phyloP scores from a whole-genome alignment of 176 grass and related monocot genomes.

The Oryza glaberrima region DNA sequence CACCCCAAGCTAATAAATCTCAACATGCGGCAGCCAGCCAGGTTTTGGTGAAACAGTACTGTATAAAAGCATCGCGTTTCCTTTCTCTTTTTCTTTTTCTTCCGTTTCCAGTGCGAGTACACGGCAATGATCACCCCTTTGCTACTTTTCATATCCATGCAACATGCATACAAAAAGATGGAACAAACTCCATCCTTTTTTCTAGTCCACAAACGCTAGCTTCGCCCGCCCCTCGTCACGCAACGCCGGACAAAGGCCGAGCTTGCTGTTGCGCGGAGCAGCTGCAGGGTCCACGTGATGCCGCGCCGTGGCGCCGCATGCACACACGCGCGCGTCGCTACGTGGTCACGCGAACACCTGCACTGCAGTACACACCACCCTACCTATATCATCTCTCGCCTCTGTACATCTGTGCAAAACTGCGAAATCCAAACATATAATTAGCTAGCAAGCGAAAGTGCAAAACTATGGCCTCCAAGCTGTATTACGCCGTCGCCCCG shows the following conservation, averaged over 20 bases:
- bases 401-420: neutral
- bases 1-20: too few relatives aligned
- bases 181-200: neutral
- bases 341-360: neutral
- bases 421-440: neutral
- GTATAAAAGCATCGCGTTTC: too few relatives aligned
- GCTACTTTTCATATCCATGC: neutral
- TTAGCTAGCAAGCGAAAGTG: neutral
- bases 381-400: neutral
- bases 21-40: too few relatives aligned
- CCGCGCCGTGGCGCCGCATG: slow-evolving; percentile 1
- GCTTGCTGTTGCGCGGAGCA: neutral
- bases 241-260: neutral
- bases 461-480: slow-evolving; percentile 7
- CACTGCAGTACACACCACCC: neutral
- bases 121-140: neutral
- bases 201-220: neutral
- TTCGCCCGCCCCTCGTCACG: neutral
- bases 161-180: neutral
- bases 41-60: neutral
- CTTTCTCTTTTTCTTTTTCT: neutral
- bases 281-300: neutral
- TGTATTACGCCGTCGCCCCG: neutral
- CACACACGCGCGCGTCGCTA: neutral
- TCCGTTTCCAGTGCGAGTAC: neutral